Base-by-base conservation (phyloP, 345 rosid genomes). In the Heritiera fomes region DNA sequence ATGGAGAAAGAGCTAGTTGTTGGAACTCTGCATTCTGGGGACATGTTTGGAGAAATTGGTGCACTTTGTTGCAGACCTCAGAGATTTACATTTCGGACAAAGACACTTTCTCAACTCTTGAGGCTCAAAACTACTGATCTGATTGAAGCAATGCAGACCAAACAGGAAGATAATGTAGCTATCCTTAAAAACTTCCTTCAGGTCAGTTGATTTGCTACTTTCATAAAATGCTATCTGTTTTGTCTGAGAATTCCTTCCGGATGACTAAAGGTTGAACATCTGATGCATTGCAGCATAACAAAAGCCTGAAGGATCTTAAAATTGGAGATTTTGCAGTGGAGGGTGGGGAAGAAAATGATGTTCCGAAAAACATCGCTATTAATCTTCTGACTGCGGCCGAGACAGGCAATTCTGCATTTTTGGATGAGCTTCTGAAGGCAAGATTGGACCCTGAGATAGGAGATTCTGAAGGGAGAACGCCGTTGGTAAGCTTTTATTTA, bases 1-100 rank as follows among this genome's bases (percentile, higher is more conserved):
- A 50, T 14, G 55, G 55, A 50, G 70, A 90, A 86, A 73, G 98
- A 90, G 63, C 20, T 75, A 17, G 84, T 80, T 20, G 80, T 90
- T 4, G 97, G 96, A 76, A 88, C 84, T 50, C 71, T 95, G 81
- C 85, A 84, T 6, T 81, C 90, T 14, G 88, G 89, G 77, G 94
- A 92, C 81, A 86, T 92, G 86, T 95, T 95, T 82, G 99, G 98
- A 66, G 99, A 95, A 84, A 90, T 89, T 30, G 97, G 98, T 41
- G 94, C 88, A 1, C 91, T 95, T 76, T 92, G 96, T 71, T 84
- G 91, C 83, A 87, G 83, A 64, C 94, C 92, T 46, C 99, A 95
- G 8, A 79, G 87, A 77, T 88, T 83, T 81, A 90, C 94, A 5
- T 95, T 85, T 56, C 89, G 97, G 41, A 90, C 99, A 0, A 90